Evolutionary conservation across 1,139 yeast species (phyloP), one percentile per base, ranked within the genome.

Genomic region (Pichia sp.): DNA sequence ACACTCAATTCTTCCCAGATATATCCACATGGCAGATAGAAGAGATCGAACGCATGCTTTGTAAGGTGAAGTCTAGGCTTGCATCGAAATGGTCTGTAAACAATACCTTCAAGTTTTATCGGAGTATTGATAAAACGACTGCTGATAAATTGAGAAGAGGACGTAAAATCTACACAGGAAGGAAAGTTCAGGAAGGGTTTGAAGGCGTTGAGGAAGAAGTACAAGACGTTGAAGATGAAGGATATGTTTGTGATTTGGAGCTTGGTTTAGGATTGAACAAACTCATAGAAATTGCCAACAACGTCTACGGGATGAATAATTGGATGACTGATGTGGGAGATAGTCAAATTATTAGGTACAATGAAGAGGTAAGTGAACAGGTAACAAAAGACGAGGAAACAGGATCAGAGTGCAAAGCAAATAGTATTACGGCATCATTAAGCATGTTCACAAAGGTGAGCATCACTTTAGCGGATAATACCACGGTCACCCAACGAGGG

Each of bases 301-400:
- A 68, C 29, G 63, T 71, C 4, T 81, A 80, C 60, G 91, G 88
- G 2, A 64, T 62, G 41, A 59, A 65, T 43, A 87, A 86, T 21
- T 82, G 93, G 93, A 64, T 70, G 18, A 66, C 75, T 2, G 66
- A 65, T 40, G 58, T 81, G 9, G 45, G 62, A 20, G 58, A 57
- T 11, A 51, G 39, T 14, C 47, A 59, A 14, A 37, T 50, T 1
- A 61, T 63, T 29, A 51, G 49, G 38, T 50, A 11, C 12, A 23
- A 55, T 38, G 62, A 56, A 29, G 57, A 51, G 15, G n/a, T n/a
- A n/a, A n/a, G n/a, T n/a, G n/a, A n/a, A n/a, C n/a, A n/a, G n/a
- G n/a, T n/a, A n/a, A n/a, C n/a, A n/a, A n/a, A n/a, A n/a, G n/a
- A n/a, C n/a, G n/a, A n/a, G n/a, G n/a, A n/a, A n/a, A n/a, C n/a